Evolutionary conservation across 306 rosid species (phyloP), one percentile per base, ranked within the genome.

Genomic region (Pyrus bretschneideri): DNA sequence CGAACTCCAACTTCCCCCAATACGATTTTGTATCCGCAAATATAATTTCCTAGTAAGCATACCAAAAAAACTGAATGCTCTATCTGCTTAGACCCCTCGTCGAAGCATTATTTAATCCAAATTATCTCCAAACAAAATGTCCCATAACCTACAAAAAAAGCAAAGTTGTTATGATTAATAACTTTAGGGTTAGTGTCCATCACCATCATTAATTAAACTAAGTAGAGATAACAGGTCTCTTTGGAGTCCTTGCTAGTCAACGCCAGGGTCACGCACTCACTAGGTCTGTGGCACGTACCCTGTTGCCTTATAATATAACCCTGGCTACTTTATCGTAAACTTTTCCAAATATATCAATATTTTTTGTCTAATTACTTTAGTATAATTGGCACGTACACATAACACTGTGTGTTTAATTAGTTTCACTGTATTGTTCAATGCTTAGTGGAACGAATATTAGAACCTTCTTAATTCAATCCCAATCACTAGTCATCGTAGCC

Each of bases 121-220:
- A 66, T 33, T 35, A 33, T 18, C 17, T 19, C 15, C 25, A 10
- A 63, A 29, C 12, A 30, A 64, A 31, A 8, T 45, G 38, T 44
- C 13, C 25, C 30, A 46, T 35, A 67, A 58, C 63, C 44, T 64
- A 25, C 79, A 23, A 70, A 65, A 31, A 64, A 76, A 80, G 65
- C n/a, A 67, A 54, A 54, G 67, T 72, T 23, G 74, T 42, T 38
- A 85, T 79, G 23, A 77, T 79, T 68, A 75, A 69, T 69, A 45
- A 31, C 86, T 78, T 68, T 70, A 82, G 40, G 83, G 82, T 71
- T 70, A 82, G 40, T 81, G 84, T 71, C 86, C 78, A 70, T 83
- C 80, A 49, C 49, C 76, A 81, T 79, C 74, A 79, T 79, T 45
- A 63, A 63, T 73, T 45, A 63, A 63, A 79, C 68, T 45, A 63